Base-by-base conservation (phyloP, 2,329 filamentous ascomycete genomes). In the Pestalotiopsis sp. region DNA sequence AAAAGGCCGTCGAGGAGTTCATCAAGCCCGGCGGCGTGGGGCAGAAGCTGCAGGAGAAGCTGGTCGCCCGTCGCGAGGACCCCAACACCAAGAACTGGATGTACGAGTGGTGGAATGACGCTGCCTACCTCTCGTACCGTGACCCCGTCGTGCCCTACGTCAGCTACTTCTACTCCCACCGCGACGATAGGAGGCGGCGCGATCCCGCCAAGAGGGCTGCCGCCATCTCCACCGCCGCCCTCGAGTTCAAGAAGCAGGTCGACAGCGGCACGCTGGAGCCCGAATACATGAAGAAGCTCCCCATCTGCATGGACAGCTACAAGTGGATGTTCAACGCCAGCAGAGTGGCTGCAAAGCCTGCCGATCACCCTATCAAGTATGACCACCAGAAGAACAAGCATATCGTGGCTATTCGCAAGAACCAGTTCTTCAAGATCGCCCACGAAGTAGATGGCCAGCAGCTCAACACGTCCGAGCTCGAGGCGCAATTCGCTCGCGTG, bases 91-190 rank as follows among this genome's bases (percentile, higher is more conserved):
- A 92, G 84, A 99, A 98, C 83, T 99, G 96, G 96, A 87, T 99
- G 68, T 91, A 92, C 74, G 95, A 99, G 75, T 99, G 96, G 96
- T 99, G 96, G 96, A 98, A 99, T 80, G 90, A 97, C 66, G 90
- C 91, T 4, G 96, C 96, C 69, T 99, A 99, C 83, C 90, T 99
- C 72, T 88, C 84, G 72, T 98, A 98, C 85, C 92, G 95, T 73
- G 96, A 98, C 80, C 96, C 96, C 12, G 93, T 99, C 61, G 93
- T 98, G 20, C 96, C 96, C 70, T 99, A 98, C 79, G 96, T 99
- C 77, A 97, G 94, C 82, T 99, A 99, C 88, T 99, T 99, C 85
- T 99, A 99, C 86, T 98, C 95, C 67, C 95, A 98, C 85, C 90
- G 94, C 74, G 96, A 99, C 81, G 97, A 99, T 82, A 91, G 93